These are phyloP conservation scores for Coleophoma crateriformis DNA, from an alignment of 2,329 filamentous ascomycete genomes.

Conservation along the genomic window DNA sequence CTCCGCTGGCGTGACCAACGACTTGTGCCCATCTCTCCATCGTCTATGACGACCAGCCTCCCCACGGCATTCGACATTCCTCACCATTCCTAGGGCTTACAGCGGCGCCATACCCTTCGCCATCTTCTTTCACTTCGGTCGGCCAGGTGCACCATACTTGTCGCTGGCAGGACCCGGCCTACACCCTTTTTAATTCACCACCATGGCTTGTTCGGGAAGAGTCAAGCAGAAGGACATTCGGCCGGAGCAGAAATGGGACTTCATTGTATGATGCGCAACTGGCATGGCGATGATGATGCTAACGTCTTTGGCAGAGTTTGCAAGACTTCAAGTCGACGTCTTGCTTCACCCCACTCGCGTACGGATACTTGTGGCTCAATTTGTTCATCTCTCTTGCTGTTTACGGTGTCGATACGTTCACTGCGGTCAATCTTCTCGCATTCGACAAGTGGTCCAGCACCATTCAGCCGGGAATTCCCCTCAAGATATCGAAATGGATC, in stretches of 20 bases:
- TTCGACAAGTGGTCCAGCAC: conserved; percentile 87
- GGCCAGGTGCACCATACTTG: conserved; percentile 12
- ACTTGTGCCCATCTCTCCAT: conserved; percentile 29
- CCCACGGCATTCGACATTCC: conserved; percentile 23
- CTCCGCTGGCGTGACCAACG: conserved; percentile 44
- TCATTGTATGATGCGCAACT: conserved; percentile 60
- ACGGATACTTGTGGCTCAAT: conserved; percentile 78
- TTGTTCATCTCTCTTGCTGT: conserved; percentile 75
- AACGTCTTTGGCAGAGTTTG: conserved; percentile 36
- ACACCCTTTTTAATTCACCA: conserved; percentile 19
- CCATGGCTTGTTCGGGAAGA: conserved; percentile 63
- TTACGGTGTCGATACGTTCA: conserved; percentile 88
- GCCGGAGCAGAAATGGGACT: conserved; percentile 91
- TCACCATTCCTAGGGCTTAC: conserved; percentile 8
- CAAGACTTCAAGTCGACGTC: conserved; percentile 82
- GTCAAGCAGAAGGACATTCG: conserved; percentile 59
- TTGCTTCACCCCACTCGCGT: conserved; percentile 72
- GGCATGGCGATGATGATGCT: background rate
- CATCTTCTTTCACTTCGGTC: conserved; percentile 3
- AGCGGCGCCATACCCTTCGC: conserved; percentile 6
- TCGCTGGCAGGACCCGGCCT: conserved; percentile 14
- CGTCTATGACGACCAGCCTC: conserved; percentile 18
- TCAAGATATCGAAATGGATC: conserved; percentile 86
- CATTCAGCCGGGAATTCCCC: conserved; percentile 71
- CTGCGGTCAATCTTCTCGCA: conserved; percentile 81